Percentiles rank a stretch among this genome's conserved stretches.
Conservation (phyloP, 1,284 basidiomycete genomes). For the Cystodermella granulosa region DNA sequence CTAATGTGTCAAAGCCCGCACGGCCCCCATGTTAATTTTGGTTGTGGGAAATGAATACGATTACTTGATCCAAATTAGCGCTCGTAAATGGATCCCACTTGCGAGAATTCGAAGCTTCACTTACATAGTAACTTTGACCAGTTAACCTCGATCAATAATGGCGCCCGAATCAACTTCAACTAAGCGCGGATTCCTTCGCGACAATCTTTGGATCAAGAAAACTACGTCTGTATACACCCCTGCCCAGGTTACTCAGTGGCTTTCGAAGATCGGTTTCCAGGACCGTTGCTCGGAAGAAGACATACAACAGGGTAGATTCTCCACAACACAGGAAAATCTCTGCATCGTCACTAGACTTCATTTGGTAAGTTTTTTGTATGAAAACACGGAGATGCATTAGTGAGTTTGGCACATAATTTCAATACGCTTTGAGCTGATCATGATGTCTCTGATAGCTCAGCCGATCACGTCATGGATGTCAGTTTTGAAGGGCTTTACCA, state of each 20-base stretch:
- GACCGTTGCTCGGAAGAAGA: constrained; percentile 7
- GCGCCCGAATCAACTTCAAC: too few relatives aligned
- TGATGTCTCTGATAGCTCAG: constrained; percentile 18
- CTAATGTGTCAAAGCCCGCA: too few relatives aligned
- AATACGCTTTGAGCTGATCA: neutral
- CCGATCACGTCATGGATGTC: constrained; percentile 33
- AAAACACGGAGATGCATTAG: constrained; percentile 41
- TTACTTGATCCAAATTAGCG: too few relatives aligned
- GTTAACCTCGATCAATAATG: too few relatives aligned
- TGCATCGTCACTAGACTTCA: constrained; percentile 24
- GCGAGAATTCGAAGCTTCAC: too few relatives aligned
- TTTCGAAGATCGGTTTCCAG: constrained; percentile 18
- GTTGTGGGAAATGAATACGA: too few relatives aligned
- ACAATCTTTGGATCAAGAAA: constrained; percentile 22
- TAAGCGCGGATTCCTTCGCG: constrained; percentile 23
- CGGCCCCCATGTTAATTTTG: too few relatives aligned
- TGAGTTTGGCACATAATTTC: constrained; percentile 14
- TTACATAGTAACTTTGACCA: too few relatives aligned
- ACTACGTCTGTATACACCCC: constrained; percentile 21
- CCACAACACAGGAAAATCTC: constrained; percentile 27
- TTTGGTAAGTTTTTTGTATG: constrained; percentile 33
- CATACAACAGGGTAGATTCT: constrained; percentile 16
- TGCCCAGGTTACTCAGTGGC: constrained; percentile 21
- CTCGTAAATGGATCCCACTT: too few relatives aligned
- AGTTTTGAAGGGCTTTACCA: constrained; percentile 26